phyloP scores from a whole-genome alignment of 2,329 filamentous ascomycete genomes.

The Botrytis hyacinthi region DNA sequence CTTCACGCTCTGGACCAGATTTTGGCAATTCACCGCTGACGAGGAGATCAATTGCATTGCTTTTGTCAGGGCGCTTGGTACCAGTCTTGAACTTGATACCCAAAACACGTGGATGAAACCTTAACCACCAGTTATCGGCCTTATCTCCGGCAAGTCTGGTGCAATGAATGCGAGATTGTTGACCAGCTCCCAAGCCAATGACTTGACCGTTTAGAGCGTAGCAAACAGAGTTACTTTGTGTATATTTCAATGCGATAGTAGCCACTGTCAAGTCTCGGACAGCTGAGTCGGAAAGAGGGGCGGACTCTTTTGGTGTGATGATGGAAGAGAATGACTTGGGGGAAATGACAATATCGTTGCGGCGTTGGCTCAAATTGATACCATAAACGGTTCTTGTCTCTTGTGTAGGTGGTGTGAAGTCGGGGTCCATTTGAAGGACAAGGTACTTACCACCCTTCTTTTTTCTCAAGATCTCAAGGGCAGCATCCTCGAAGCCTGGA shows the following conservation, averaged over 20 bases:
- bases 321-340: slow-evolving; percentile 82
- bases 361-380: slow-evolving; percentile 81
- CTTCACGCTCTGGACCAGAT: slow-evolving; percentile 76
- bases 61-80: slow-evolving; percentile 94
- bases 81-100: slow-evolving; percentile 96
- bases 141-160: slow-evolving; percentile 96
- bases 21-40: slow-evolving; percentile 87
- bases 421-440: slow-evolving; percentile 88
- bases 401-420: slow-evolving; percentile 70
- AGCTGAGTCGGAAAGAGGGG: slow-evolving; percentile 72
- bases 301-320: slow-evolving; percentile 78
- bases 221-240: slow-evolving; percentile 98
- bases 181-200: slow-evolving; percentile 89
- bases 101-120: slow-evolving; percentile 88
- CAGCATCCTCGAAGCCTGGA: slow-evolving; percentile 78
- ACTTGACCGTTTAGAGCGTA: slow-evolving; percentile 94
- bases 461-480: slow-evolving; percentile 88
- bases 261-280: slow-evolving; percentile 89
- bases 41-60: slow-evolving; percentile 94
- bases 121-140: slow-evolving; percentile 99
- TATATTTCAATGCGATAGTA: slow-evolving; percentile 97
- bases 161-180: slow-evolving; percentile 98
- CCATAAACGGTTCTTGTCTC: slow-evolving; percentile 91
- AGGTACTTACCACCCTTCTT: slow-evolving; percentile 99
- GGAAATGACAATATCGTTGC: slow-evolving; percentile 86